Conservation (phyloP, 2,329 filamentous ascomycete genomes). For the Acrodontium crateriforme region DNA sequence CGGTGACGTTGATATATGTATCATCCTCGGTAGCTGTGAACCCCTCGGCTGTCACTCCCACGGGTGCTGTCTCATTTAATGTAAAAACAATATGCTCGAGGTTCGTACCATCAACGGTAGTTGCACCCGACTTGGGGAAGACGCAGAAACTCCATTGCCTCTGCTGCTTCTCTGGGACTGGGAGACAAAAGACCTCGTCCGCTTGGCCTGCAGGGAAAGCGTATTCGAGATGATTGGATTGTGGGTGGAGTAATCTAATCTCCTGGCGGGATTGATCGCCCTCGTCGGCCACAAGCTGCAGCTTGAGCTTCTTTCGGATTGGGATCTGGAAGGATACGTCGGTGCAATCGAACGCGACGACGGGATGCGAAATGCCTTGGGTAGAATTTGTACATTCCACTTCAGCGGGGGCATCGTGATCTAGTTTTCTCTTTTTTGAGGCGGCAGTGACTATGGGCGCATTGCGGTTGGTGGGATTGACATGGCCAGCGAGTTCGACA, state of each 20-base stretch:
- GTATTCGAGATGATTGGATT: conserved; percentile 18
- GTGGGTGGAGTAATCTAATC: conserved; percentile 15
- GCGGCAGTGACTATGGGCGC: conserved; percentile 16
- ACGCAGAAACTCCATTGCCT: conserved; percentile 50
- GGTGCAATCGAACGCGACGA: conserved; percentile 30
- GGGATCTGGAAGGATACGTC: conserved; percentile 49
- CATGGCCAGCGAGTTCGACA: conserved; percentile 2
- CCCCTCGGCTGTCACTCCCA: conserved; percentile 22
- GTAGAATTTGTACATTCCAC: conserved; percentile 2
- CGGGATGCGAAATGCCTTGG: conserved; percentile 19
- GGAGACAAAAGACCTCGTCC: conserved; percentile 47
- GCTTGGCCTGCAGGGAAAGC: conserved; percentile 38
- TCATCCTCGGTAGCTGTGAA: conserved; percentile 31
- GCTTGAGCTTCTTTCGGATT: conserved; percentile 48
- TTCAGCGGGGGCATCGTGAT: conserved; percentile 21
- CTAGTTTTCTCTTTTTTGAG: conserved; percentile 38
- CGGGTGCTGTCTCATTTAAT: conserved; percentile 36
- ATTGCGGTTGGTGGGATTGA: conserved; percentile 11
- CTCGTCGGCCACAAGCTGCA: conserved; percentile 37
- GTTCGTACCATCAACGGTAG: conserved; percentile 17
- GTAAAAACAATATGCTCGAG: conserved; percentile 48
- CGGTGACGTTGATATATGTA: conserved; percentile 31
- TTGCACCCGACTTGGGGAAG: conserved; percentile 39
- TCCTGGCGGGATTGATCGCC: conserved; percentile 12
- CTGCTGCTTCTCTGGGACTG: conserved; percentile 50